Evolutionary conservation across 306 rosid genomes (phyloP).

Genomic region (Pterocarpus santalinus): DNA sequence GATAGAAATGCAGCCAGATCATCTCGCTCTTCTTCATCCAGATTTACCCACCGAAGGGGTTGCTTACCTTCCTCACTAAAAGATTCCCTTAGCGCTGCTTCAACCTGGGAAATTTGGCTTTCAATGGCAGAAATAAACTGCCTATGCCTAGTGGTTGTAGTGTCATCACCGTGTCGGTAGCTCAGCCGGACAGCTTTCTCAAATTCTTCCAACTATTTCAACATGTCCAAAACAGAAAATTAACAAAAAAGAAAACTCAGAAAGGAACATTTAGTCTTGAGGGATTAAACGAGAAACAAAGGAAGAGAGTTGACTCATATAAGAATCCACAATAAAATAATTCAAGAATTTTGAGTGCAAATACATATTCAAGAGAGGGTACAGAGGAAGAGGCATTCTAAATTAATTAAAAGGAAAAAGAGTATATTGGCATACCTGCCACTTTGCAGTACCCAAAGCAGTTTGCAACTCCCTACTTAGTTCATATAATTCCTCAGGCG

Average conservation of each 20-base stretch:
- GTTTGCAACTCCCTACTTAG: conserved; percentile 88
- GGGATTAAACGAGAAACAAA: conserved; percentile 16
- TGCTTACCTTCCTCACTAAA: conserved; percentile 74
- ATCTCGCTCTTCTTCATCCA: conserved; percentile 84
- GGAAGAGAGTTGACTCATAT: conserved; percentile 23
- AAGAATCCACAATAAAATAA: conserved; percentile 37
- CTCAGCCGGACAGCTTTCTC: conserved; percentile 88
- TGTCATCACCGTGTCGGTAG: conserved; percentile 71
- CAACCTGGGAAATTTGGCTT: conserved; percentile 82
- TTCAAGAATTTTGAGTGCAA: background rate
- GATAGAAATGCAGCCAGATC: conserved; percentile 95
- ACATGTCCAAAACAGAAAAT: conserved; percentile 46
- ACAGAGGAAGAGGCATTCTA: conserved; percentile 13
- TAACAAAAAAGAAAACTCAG: background rate
- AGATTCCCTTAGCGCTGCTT: conserved; percentile 70
- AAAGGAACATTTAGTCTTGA: conserved; percentile 19
- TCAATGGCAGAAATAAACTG: conserved; percentile 88
- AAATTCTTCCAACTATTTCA: conserved; percentile 86
- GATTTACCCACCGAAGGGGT: conserved; percentile 85
- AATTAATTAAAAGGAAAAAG: background rate
- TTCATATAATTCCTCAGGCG: conserved; percentile 64
- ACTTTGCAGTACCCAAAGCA: conserved; percentile 94
- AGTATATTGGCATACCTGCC: conserved; percentile 75
- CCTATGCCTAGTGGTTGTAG: conserved; percentile 71
- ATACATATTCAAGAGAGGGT: background rate